A percentile compares a stretch with the other conserved stretches of the same genome.
phyloP scores from a whole-genome alignment of 2,329 filamentous ascomycete species.

The Chrysoporthe puriensis region DNA sequence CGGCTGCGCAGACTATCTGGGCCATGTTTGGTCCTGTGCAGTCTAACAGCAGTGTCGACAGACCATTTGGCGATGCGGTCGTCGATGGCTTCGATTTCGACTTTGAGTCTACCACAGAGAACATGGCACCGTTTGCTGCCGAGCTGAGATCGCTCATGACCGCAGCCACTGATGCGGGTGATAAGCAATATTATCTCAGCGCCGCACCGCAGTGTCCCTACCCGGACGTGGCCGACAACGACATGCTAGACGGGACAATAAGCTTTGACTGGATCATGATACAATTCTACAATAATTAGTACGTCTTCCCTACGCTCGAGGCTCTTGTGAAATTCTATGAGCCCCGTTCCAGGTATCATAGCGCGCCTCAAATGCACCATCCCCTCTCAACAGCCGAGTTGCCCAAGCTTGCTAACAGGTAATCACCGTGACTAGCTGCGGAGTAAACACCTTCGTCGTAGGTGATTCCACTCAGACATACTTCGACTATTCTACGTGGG shows the following conservation, averaged over 20 bases:
- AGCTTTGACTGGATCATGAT: conserved; percentile 64
- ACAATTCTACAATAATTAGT: conserved; percentile 71
- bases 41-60: conserved; percentile 48
- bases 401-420: background rate
- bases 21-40: conserved; percentile 67
- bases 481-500: conserved; percentile 68
- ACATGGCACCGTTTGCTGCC: conserved; percentile 65
- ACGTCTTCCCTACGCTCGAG: conserved; percentile 6
- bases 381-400: background rate
- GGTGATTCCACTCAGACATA: conserved; percentile 50
- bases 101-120: conserved; percentile 63
- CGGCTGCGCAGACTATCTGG: conserved; percentile 68
- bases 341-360: background rate
- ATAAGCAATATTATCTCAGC: conserved; percentile 61
- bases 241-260: conserved; percentile 58
- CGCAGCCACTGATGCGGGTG: conserved; percentile 47
- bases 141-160: conserved; percentile 61
- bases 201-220: conserved; percentile 71
- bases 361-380: background rate
- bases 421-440: conserved; percentile 46
- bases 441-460: conserved; percentile 53
- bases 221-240: conserved; percentile 62
- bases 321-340: background rate
- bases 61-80: conserved; percentile 68
- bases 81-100: conserved; percentile 81